Conservation (phyloP, 2,329 filamentous ascomycete genomes). For the Fusarium pininemorale region DNA sequence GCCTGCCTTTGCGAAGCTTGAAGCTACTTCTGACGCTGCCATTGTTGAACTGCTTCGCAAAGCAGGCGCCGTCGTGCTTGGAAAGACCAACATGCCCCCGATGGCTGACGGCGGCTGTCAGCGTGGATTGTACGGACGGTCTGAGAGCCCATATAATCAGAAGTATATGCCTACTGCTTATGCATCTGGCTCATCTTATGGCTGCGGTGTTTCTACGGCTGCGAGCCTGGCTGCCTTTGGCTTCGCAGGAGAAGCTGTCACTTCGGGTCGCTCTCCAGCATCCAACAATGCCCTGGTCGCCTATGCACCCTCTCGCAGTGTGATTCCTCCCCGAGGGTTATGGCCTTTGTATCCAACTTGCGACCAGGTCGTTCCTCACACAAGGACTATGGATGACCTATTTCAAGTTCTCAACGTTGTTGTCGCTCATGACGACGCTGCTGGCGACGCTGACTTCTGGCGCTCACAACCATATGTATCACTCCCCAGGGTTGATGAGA, state of each 20-base stretch:
- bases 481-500: neutral
- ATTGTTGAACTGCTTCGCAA: conserved; percentile 57
- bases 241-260: conserved; percentile 64
- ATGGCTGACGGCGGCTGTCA: conserved; percentile 69
- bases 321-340: conserved; percentile 60
- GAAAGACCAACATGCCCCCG: conserved; percentile 65
- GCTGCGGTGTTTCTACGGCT: conserved; percentile 60
- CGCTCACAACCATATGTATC: conserved; percentile 30
- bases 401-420: conserved; percentile 60
- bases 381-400: conserved; percentile 60
- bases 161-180: conserved; percentile 64
- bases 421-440: conserved; percentile 51
- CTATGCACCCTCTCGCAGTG: conserved; percentile 63
- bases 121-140: conserved; percentile 63
- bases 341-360: conserved; percentile 67
- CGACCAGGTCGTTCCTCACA: conserved; percentile 63
- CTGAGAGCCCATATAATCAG: conserved; percentile 65
- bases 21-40: conserved; percentile 62
- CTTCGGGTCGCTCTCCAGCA: conserved; percentile 64
- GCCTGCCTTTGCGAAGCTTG: conserved; percentile 60
- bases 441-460: conserved; percentile 59
- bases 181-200: conserved; percentile 67
- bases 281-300: conserved; percentile 65
- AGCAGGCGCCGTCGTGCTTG: conserved; percentile 47
- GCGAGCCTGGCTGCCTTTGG: conserved; percentile 63